Evolutionary conservation across 805 yeast species (phyloP).

Genomic region (Jamesozyma hellenica): DNA sequence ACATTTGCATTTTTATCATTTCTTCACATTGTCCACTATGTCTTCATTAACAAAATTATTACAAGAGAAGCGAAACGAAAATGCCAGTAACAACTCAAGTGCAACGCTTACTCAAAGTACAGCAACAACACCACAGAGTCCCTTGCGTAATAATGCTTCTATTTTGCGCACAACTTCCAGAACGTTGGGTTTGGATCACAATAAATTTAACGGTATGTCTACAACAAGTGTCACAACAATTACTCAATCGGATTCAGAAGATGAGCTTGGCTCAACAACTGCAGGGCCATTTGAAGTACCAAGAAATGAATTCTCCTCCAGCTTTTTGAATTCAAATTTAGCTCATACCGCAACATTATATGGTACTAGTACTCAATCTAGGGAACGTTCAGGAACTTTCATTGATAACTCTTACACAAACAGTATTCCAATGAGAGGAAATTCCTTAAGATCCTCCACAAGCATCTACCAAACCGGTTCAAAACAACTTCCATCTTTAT

Average conservation of each 20-base stretch:
- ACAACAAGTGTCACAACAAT: conserved; percentile 24
- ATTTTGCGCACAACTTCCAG: conserved; percentile 10
- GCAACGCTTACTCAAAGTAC: not conserved
- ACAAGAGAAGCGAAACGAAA: conserved; percentile 23
- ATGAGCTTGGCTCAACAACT: conserved; percentile 11
- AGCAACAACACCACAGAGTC: not conserved
- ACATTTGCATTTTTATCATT: no score
- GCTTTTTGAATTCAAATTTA: conserved; percentile 27
- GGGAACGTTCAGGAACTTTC: conserved; percentile 18
- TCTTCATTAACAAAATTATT: conserved; percentile 28
- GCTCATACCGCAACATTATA: conserved; percentile 29
- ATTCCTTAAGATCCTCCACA: conserved; percentile 8
- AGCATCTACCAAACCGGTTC: conserved; percentile 7
- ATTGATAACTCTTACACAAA: conserved; percentile 11
- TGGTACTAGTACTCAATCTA: conserved; percentile 14
- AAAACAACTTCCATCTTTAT: conserved; percentile 34
- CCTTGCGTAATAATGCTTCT: conserved; percentile 1
- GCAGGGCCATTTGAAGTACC: conserved; percentile 7
- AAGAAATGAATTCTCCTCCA: conserved; percentile 16
- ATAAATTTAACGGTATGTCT: conserved; percentile 8
- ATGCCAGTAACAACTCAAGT: not conserved
- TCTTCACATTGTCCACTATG: conserved; percentile 8
- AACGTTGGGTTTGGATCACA: conserved; percentile 11
- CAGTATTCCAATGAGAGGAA: conserved; percentile 25
- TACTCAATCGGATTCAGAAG: conserved; percentile 22